Percentiles rank a stretch among this genome's conserved stretches.
Conservation (phyloP, 78 protist genomes). For the Dictyostelium purpureum region DNA sequence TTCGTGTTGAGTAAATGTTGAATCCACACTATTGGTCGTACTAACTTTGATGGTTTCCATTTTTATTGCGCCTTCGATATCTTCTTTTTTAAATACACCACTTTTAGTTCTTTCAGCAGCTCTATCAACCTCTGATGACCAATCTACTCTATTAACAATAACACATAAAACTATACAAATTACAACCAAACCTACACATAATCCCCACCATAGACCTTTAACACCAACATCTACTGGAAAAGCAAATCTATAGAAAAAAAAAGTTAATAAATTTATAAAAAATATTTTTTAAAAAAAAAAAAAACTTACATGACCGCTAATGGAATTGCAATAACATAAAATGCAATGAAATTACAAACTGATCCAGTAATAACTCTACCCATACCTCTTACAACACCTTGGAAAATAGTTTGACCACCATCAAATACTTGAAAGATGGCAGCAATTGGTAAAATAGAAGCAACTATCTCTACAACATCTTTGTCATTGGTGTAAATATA, state of each 20-base stretch:
- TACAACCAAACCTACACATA: constrained; percentile 49
- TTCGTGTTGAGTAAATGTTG: neutral
- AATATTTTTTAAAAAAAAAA: no score
- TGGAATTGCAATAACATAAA: constrained; percentile 57
- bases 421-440: constrained; percentile 69
- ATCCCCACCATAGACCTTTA: constrained; percentile 76
- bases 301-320: neutral
- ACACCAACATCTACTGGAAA: constrained; percentile 39
- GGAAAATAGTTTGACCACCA: constrained; percentile 76
- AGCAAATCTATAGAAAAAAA: neutral
- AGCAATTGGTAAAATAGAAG: constrained; percentile 20
- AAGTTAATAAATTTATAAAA: neutral
- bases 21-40: neutral
- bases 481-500: constrained; percentile 7
- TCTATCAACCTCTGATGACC: neutral
- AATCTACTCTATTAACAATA: constrained; percentile 14
- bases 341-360: constrained; percentile 47
- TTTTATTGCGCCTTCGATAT: neutral
- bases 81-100: neutral
- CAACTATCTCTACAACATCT: constrained; percentile 13
- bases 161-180: constrained; percentile 16
- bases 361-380: constrained; percentile 65
- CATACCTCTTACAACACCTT: constrained; percentile 72
- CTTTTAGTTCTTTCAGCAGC: constrained; percentile 9
- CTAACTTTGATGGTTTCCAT: neutral